Evolutionary conservation across 2,329 filamentous ascomycete species (phyloP).

Genomic region (Xylaria sp.): DNA sequence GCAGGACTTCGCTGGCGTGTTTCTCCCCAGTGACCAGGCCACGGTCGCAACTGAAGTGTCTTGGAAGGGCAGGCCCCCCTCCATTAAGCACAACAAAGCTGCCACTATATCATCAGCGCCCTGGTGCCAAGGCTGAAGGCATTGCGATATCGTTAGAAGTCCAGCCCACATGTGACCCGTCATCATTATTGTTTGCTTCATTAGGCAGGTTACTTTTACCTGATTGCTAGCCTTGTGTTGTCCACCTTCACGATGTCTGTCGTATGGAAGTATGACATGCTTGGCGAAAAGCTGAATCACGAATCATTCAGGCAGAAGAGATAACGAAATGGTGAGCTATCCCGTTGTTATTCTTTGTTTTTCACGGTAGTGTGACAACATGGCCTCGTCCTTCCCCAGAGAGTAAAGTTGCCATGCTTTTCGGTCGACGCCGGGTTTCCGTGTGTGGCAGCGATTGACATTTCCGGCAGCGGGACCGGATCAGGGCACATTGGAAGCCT

Average conservation of each 20-base stretch:
- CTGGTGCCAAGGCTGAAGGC: neutral
- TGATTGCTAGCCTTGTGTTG: neutral
- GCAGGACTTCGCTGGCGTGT: neutral
- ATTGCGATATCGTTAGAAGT: neutral
- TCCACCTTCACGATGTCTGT: neutral
- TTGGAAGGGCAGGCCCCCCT: neutral
- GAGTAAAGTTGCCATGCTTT: slow-evolving; percentile 24
- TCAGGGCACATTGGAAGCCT: neutral
- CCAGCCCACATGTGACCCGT: neutral
- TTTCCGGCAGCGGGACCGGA: slow-evolving; percentile 8
- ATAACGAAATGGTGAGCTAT: slow-evolving; percentile 14
- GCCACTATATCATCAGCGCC: neutral
- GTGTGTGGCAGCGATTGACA: slow-evolving; percentile 32
- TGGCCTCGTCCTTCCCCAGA: slow-evolving; percentile 28
- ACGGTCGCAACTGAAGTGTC: neutral
- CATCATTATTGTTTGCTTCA: slow-evolving; percentile 8
- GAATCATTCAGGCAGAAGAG: slow-evolving; percentile 9
- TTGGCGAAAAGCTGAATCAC: slow-evolving; percentile 11
- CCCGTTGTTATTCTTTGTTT: neutral
- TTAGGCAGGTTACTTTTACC: slow-evolving; percentile 24
- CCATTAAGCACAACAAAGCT: neutral
- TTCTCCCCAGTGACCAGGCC: neutral
- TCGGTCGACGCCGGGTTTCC: slow-evolving; percentile 23
- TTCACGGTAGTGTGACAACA: neutral
- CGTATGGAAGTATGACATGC: slow-evolving; percentile 7